Evolutionary conservation across 2,329 filamentous ascomycete species (phyloP).

Genomic region (Claviceps sp.): DNA sequence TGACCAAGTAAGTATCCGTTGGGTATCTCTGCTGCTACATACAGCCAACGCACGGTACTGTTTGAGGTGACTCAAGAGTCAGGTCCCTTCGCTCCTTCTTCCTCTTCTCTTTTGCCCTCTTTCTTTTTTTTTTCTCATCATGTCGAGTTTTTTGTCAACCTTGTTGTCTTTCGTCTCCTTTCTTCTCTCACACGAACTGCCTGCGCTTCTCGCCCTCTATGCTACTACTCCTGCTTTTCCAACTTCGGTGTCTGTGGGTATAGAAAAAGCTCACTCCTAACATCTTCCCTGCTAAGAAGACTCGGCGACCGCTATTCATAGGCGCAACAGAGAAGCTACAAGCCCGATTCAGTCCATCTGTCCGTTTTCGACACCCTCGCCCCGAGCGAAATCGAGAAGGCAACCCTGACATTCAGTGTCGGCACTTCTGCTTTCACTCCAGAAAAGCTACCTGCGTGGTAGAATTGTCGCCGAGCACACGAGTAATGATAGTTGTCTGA

Average conservation of each 20-base stretch:
- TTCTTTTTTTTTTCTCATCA: background rate
- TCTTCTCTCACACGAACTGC: background rate
- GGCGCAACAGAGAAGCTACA: background rate
- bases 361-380: background rate
- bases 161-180: background rate
- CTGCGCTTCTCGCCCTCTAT: background rate
- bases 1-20: background rate
- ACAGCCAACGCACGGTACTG: background rate
- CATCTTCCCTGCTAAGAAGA: background rate
- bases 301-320: background rate
- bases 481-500: background rate
- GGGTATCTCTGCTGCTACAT: background rate
- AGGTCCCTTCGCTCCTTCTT: background rate
- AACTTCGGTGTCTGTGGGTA: background rate
- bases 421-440: background rate
- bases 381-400: background rate
- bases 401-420: background rate
- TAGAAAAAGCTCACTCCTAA: background rate
- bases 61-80: background rate
- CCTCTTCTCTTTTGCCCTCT: background rate
- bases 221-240: background rate
- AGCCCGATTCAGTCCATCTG: background rate
- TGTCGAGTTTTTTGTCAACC: too few species aligned
- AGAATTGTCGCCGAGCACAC: background rate
- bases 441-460: background rate